Percentiles rank a stretch among this genome's conserved stretches.
Conservation (phyloP, 805 yeast genomes). For the Lipomyces orientalis region DNA sequence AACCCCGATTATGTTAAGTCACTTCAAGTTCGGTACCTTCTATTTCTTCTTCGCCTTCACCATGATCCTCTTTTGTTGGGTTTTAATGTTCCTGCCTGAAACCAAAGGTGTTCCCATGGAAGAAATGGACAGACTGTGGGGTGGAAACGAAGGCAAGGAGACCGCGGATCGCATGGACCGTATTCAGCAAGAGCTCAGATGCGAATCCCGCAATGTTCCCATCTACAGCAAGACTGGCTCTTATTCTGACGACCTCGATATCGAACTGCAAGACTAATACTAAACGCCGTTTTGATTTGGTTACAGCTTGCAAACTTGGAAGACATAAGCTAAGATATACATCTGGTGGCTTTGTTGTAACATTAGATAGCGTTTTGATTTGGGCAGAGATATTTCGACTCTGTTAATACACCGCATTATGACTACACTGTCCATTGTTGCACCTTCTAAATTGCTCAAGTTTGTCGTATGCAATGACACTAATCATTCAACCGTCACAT, state of each 20-base stretch:
- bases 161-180: conserved; percentile 29
- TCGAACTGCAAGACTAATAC: conserved; percentile 4
- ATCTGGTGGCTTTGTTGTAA: neutral
- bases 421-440: neutral
- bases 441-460: neutral
- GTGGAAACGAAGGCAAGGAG: conserved; percentile 32
- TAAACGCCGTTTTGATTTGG: neutral
- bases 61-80: conserved; percentile 55
- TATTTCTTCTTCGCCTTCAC: conserved; percentile 40
- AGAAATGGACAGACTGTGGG: conserved; percentile 75
- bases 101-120: conserved; percentile 81
- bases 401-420: neutral
- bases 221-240: neutral
- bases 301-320: neutral
- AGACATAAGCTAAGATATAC: neutral
- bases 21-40: conserved; percentile 32
- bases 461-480: neutral
- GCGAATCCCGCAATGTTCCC: conserved; percentile 5
- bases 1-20: conserved; percentile 56
- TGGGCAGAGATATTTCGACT: conserved; percentile 4
- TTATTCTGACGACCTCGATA: neutral
- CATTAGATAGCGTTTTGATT: neutral
- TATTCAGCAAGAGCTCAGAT: conserved; percentile 19
- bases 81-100: conserved; percentile 52
- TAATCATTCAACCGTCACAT: neutral